Base-by-base conservation (phyloP, 331 rosid species). In the Quercus lobata region DNA sequence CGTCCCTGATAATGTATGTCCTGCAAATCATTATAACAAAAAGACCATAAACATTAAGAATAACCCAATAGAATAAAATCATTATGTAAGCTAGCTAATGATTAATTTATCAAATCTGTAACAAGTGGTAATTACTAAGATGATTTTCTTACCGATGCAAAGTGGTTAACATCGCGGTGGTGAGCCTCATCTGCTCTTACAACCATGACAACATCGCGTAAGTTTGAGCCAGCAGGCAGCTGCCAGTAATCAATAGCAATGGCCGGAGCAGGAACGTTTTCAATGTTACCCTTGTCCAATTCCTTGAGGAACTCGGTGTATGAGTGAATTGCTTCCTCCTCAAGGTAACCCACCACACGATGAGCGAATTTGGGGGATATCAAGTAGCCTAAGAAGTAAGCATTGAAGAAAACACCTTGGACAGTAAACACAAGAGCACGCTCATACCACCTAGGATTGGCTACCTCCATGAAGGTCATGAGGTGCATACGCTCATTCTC, bases 401-500 rank as follows among this genome's bases (percentile, higher is more conserved):
- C 95, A 57, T 94, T 94, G 88, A 92, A 91, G 91, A 92, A 89
- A 29, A 94, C 89, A 11, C 91, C 97, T 81, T 94, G 98, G 62
- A 92, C 98, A 1, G 94, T 35, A 49, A 94, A 66, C n/a, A 94
- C 97, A 1, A 92, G 82, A 22, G 94, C 89, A 63, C 98, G 90
- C 65, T 92, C 97, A 3, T 92, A 92, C 97, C 98, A 94, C 80
- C 0, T 87, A 0, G 98, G 98, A 25, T 92, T 83, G 53, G 91
- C 81, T 1, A 92, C 91, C 81, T 94, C 97, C 92, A 92, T 91
- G 87, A 94, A 88, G 4, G 97, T 94, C 97, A 94, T 94, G 2
- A 94, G 84, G 81, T 94, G 98, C 97, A 91, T 94, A 0, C 97
- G 87, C 83, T 94, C 97, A 17, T 94, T 94, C 89, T 94, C 97